Base-by-base conservation (phyloP, 371 early-diverging fungal genomes). In the Mucor lusitanicus region DNA sequence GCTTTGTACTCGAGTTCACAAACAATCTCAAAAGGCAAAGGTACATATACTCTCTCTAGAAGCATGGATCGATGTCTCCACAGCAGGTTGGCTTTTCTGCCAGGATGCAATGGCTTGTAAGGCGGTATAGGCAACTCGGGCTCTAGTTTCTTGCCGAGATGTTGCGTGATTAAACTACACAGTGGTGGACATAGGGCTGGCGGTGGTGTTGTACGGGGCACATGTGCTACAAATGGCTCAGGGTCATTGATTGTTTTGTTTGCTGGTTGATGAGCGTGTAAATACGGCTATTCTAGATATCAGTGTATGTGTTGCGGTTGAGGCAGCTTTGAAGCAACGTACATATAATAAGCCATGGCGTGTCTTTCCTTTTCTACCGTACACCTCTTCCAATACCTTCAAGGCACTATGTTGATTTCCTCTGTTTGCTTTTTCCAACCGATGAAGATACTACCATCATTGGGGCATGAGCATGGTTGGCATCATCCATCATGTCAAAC, bases 171-270 rank as follows among this genome's bases (percentile, higher is more conserved):
- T 2, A 84, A n/a, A 4, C 44, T 59, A 9, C 50, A 21, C 17
- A 81, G n/a, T 9, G 76, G 73, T 9, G 65, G 67, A 40, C 76
- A 84, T 1, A 84, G 48, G 3, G 66, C 61, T 8, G 78, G 77
- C 7, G 84, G 84, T 8, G 84, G 84, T 4, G 84, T 74, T 32
- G 84, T 84, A 21, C 74, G 77, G 9, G 78, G 77, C 3, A 68
- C 70, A 64, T 79, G 78, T 6, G 81, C 66, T 5, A 79, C 70
- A 30, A 81, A 65, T 6, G 84, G 81, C 11, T 63, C 63, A 21
- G 79, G 77, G n/a, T 28, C 11, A 6, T 65, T 6, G 1, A 48
- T 30, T 25, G 71, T 66, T 9, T 61, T 53, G 50, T 50, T 25
- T 50, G 50, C 21, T 5, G 74, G 74, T 28, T 63, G 58, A 42